phyloP scores from a whole-genome alignment of 306 rosid genomes.

The Oemleria cerasiformis region DNA sequence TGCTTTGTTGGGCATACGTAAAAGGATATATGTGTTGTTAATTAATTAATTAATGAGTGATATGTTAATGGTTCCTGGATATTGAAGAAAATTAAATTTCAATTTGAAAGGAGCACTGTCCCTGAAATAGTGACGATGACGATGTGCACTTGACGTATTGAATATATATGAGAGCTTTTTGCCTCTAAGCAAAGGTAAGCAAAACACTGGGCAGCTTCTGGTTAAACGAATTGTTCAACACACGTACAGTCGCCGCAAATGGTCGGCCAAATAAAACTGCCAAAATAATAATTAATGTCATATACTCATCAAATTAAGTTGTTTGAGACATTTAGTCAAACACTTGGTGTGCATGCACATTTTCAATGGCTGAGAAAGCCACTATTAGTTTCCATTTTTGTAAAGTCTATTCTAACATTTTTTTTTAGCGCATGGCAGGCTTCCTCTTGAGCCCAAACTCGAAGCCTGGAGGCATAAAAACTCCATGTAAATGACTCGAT shows the following conservation, averaged over 20 bases:
- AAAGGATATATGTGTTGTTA: background rate
- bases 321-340: background rate
- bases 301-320: background rate
- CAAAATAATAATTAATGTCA: too few relatives aligned
- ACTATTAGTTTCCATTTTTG: too few relatives aligned
- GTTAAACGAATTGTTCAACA: background rate
- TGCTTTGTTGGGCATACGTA: background rate
- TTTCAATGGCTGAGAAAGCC: conserved; percentile 2
- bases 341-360: background rate
- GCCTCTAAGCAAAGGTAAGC: background rate
- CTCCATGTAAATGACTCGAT: background rate
- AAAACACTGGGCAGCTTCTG: background rate
- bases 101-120: background rate
- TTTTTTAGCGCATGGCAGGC: conserved; percentile 9
- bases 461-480: conserved; percentile 12
- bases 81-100: background rate
- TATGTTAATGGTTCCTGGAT: background rate
- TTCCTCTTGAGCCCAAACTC: conserved; percentile 1
- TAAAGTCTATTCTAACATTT: background rate
- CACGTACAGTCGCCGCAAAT: background rate
- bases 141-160: background rate
- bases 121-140: background rate
- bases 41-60: conserved; percentile 5
- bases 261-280: background rate
- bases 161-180: background rate